Percentiles rank a stretch among this genome's conserved stretches.
These are phyloP conservation scores for Phymatotrichopsis omnivora DNA, from an alignment of 2,329 filamentous ascomycete genomes.

Conservation along the genomic window DNA sequence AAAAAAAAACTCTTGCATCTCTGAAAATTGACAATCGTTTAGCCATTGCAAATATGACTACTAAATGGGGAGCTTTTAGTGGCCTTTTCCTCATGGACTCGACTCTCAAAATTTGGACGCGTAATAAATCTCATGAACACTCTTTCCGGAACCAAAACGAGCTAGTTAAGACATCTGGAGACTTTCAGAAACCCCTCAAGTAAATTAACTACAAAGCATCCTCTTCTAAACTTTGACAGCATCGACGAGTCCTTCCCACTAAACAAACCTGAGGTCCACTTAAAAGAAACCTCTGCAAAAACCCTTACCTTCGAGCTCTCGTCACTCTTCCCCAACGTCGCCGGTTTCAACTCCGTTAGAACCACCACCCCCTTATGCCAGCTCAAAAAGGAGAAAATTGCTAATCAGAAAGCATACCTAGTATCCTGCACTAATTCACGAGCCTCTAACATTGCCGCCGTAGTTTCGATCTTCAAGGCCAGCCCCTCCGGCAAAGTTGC, in stretches of 20 bases:
- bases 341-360: slow-evolving; percentile 87
- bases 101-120: slow-evolving; percentile 61
- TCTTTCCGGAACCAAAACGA: slow-evolving; percentile 49
- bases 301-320: slow-evolving; percentile 70
- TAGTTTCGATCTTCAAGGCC: slow-evolving; percentile 71
- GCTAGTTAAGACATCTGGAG: no score
- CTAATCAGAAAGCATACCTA: slow-evolving; percentile 73
- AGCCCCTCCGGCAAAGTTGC: slow-evolving; percentile 51
- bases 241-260: slow-evolving; percentile 58
- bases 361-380: slow-evolving; percentile 66
- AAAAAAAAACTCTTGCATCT: slow-evolving; percentile 61
- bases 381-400: slow-evolving; percentile 63
- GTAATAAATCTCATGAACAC: slow-evolving; percentile 56
- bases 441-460: slow-evolving; percentile 68
- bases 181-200: slow-evolving; percentile 36
- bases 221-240: slow-evolving; percentile 59
- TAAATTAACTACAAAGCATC: slow-evolving; percentile 42
- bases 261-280: slow-evolving; percentile 59
- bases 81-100: slow-evolving; percentile 73
- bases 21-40: slow-evolving; percentile 63
- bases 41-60: slow-evolving; percentile 70
- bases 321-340: slow-evolving; percentile 71
- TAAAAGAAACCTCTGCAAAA: slow-evolving; percentile 72
- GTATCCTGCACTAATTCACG: slow-evolving; percentile 85
- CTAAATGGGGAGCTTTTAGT: slow-evolving; percentile 66